phyloP scores from a whole-genome alignment of 1,139 yeast genomes.

The Entelexis paramagnoliae region DNA sequence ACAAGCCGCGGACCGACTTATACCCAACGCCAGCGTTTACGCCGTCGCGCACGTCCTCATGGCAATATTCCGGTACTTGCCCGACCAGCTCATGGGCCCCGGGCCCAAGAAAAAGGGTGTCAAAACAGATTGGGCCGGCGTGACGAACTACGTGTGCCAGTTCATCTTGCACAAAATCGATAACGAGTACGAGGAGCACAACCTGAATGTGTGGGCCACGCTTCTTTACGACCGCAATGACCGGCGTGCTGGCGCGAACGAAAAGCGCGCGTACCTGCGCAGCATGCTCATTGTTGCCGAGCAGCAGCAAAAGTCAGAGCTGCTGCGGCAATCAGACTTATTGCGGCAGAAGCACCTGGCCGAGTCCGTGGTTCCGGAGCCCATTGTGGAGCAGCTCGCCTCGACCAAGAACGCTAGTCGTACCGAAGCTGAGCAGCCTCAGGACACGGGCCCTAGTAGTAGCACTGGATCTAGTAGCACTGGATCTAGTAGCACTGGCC shows the following conservation, averaged over 20 bases:
- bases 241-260: conserved; percentile 16
- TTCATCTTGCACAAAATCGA: conserved; percentile 21
- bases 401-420: no score
- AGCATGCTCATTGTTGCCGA: conserved; percentile 16
- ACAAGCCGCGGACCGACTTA: conserved; percentile 26
- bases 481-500: no score
- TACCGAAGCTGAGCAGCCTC: no score
- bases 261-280: conserved; percentile 17
- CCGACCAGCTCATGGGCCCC: conserved; percentile 34
- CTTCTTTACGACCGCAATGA: conserved; percentile 19
- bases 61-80: conserved; percentile 32
- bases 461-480: no score
- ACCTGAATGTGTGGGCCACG: conserved; percentile 18
- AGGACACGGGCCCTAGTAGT: no score
- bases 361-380: not conserved
- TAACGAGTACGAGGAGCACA: conserved; percentile 11
- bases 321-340: not conserved
- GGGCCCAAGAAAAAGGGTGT: conserved; percentile 6
- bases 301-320: not conserved
- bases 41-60: conserved; percentile 31
- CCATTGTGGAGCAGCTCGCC: not conserved
- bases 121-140: conserved; percentile 21
- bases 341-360: not conserved
- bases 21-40: conserved; percentile 26
- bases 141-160: conserved; percentile 12